phyloP scores from a whole-genome alignment of 495 filamentous ascomycete species.

The Gamarada debralockiae region DNA sequence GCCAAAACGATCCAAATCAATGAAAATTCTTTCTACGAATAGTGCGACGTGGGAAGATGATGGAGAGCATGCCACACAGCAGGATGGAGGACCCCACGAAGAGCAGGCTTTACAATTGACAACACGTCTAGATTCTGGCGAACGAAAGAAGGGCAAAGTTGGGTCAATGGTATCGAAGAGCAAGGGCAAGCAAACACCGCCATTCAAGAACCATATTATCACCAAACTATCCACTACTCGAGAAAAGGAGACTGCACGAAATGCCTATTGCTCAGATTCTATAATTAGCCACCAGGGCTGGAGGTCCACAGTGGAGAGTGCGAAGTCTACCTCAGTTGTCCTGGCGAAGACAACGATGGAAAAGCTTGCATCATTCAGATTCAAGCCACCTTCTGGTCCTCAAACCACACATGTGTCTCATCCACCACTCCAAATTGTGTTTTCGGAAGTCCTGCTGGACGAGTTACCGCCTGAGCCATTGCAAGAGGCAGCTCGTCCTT shows the following conservation, averaged over 20 bases:
- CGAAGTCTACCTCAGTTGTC: conserved; percentile 5
- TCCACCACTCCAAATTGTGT: no score
- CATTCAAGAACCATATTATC: conserved; percentile 11
- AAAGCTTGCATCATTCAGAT: conserved; percentile 18
- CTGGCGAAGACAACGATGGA: conserved; percentile 18
- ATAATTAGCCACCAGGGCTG: conserved; percentile 6
- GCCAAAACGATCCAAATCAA: conserved; percentile 1
- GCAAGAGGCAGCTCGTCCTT: background rate
- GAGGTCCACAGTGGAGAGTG: conserved; percentile 14
- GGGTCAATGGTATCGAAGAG: background rate
- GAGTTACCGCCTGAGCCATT: no score
- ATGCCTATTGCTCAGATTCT: background rate
- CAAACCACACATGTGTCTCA: no score
- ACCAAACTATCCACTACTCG: conserved; percentile 6
- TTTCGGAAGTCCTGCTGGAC: no score
- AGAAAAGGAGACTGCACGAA: background rate
- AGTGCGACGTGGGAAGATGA: background rate
- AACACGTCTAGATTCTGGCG: conserved; percentile 2
- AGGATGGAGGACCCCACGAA: background rate
- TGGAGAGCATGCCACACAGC: background rate
- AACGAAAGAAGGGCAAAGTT: background rate
- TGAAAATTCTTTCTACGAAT: background rate
- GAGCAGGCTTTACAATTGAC: conserved; percentile 5
- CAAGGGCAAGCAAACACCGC: background rate
- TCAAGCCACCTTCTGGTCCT: background rate